Evolutionary conservation across 352 stramenopile genomes (phyloP), one percentile per base, ranked within the genome.

Genomic region (Thalassiosira livingstoniorum): DNA sequence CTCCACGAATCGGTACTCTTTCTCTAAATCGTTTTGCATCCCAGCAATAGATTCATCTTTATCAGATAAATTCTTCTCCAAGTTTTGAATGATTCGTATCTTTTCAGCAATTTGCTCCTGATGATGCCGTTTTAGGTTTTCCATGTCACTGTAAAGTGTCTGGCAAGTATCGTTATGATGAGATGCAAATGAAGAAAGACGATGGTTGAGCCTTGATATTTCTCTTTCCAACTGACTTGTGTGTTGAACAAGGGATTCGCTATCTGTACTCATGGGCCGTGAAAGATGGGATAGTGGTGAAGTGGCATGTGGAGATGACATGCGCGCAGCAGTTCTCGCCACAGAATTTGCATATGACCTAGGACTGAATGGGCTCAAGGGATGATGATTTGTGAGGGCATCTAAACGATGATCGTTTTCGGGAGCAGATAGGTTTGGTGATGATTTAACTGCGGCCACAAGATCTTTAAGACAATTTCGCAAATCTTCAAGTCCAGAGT

Each of bases 391-490:
- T 3, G 15, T 35, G 62, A 62, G 2, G 27, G 2, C 13, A 27
- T 32, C 21, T 7, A 62, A 1, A 13, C 27, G 4, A 2, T 62
- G 3, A 34, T 15, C 2, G 21, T 4, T 1, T 10, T n/a, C 3
- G 27, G 54, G 35, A 27, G 4, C 25, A 10, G 7, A n/a, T 37
- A n/a, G 13, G 10, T 13, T 39, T 7, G 7, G n/a, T 25, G 25
- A 11, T 3, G 23, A 31, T 18, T 29, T 58, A 3, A 82, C n/a
- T 18, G 69, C 25, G 29, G 58, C 51, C 21, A 75, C 60, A 25
- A 86, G 78, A 62, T 39, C 65, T 57, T 62, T 34, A 11, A 85
- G 42, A 55, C n/a, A n/a, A n/a, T n/a, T n/a, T n/a, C n/a, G n/a
- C n/a, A n/a, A n/a, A n/a, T n/a, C n/a, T n/a, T n/a, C n/a, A n/a